phyloP scores from a whole-genome alignment of 192 early-diverging fungal species.

The Coemansia sp. region DNA sequence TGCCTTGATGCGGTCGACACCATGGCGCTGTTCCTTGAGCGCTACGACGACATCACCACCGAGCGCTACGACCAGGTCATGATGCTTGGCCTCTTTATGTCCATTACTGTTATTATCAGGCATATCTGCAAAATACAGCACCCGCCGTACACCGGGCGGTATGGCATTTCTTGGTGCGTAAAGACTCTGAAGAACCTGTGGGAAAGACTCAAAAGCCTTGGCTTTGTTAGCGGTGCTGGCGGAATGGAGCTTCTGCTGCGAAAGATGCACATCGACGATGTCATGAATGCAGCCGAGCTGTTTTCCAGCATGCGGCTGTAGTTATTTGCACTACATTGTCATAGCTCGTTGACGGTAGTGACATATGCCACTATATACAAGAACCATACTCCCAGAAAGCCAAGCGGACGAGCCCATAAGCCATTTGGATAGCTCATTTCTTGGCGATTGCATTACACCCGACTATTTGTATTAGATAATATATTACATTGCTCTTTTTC shows the following conservation, averaged over 20 bases:
- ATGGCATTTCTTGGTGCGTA: neutral
- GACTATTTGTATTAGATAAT: too few species aligned
- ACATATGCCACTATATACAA: too few species aligned
- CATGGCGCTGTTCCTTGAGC: slow-evolving; percentile 14
- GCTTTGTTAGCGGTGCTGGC: neutral
- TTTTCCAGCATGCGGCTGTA: neutral
- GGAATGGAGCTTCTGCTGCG: slow-evolving; percentile 1
- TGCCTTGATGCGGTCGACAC: slow-evolving; percentile 29
- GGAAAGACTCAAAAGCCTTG: neutral
- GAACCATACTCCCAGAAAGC: too few species aligned
- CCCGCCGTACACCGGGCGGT: neutral
- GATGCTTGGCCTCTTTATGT: slow-evolving; percentile 28
- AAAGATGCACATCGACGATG: slow-evolving; percentile 3
- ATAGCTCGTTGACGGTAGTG: too few species aligned
- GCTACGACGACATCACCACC: slow-evolving; percentile 26
- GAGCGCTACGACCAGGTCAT: slow-evolving; percentile 41
- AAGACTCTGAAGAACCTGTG: neutral
- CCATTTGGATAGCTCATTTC: too few species aligned
- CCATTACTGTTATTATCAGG: slow-evolving; percentile 31
- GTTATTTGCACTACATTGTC: too few species aligned
- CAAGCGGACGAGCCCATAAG: too few species aligned
- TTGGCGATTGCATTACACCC: too few species aligned
- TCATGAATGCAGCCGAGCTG: neutral
- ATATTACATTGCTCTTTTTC: too few species aligned
- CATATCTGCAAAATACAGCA: slow-evolving; percentile 17